phyloP scores from a whole-genome alignment of 2,329 filamentous ascomycete genomes.

The Conoideocrella luteorostrata region DNA sequence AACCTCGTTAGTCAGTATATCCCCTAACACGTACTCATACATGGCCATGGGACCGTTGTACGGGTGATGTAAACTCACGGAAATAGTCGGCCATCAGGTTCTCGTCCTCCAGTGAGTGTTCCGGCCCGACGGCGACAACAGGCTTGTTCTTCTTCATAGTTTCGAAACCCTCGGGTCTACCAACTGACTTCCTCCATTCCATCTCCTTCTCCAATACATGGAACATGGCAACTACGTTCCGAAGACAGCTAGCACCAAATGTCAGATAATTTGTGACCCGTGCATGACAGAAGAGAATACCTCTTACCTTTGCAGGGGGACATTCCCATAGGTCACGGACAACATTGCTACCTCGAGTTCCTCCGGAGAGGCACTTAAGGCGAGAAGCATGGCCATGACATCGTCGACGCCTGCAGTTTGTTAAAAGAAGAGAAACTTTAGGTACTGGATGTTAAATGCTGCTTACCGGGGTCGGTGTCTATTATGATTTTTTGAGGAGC shows the following conservation, averaged over 20 bases:
- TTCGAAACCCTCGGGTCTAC: slow-evolving; percentile 64
- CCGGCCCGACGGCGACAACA: slow-evolving; percentile 78
- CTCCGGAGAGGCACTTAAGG: slow-evolving; percentile 72
- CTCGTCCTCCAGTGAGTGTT: slow-evolving; percentile 79
- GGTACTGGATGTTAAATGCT: neutral
- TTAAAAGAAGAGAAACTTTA: neutral
- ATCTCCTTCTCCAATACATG: slow-evolving; percentile 87
- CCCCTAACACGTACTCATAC: too few species aligned
- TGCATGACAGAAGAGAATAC: neutral
- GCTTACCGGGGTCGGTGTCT: slow-evolving; percentile 80
- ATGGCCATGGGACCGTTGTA: too few species aligned
- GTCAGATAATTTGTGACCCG: neutral
- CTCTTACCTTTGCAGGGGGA: slow-evolving; percentile 70
- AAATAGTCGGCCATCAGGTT: slow-evolving; percentile 79
- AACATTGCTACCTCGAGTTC: slow-evolving; percentile 82
- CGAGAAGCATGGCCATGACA: slow-evolving; percentile 79
- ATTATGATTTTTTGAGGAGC: slow-evolving; percentile 78
- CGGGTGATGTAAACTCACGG: slow-evolving; percentile 47
- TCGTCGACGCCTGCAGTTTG: slow-evolving; percentile 68
- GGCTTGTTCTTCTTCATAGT: slow-evolving; percentile 68
- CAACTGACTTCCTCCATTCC: slow-evolving; percentile 68
- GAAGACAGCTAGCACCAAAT: slow-evolving; percentile 60
- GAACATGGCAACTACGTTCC: slow-evolving; percentile 86
- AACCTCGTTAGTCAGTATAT: slow-evolving; percentile 6
- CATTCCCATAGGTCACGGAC: slow-evolving; percentile 90